Evolutionary conservation across 805 yeast species (phyloP).

Genomic region (Candida nanaspora): DNA sequence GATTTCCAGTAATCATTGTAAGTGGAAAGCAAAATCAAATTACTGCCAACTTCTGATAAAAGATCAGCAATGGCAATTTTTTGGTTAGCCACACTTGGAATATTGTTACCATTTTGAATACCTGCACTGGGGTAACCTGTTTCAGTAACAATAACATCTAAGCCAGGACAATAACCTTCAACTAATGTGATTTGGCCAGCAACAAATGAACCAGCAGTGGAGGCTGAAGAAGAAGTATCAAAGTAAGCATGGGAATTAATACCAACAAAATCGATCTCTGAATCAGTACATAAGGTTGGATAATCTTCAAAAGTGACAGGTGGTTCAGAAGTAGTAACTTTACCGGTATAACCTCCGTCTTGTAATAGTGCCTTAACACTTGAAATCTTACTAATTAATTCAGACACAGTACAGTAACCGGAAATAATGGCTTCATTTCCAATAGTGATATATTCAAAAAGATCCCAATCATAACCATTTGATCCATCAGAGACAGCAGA

Average conservation of each 20-base stretch:
- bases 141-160: conserved; percentile 62
- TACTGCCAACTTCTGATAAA: conserved; percentile 47
- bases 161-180: conserved; percentile 45
- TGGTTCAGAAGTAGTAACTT: conserved; percentile 82
- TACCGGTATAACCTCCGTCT: conserved; percentile 70
- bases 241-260: conserved; percentile 86
- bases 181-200: conserved; percentile 53
- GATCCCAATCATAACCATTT: conserved; percentile 55
- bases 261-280: conserved; percentile 77
- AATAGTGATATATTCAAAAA: conserved; percentile 70
- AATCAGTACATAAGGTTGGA: conserved; percentile 61
- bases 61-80: conserved; percentile 58
- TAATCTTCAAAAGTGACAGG: conserved; percentile 62
- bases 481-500: conserved; percentile 26
- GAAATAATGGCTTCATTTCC: conserved; percentile 84
- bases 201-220: conserved; percentile 64
- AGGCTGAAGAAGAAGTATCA: conserved; percentile 54
- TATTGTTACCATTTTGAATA: conserved; percentile 59
- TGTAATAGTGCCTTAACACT: conserved; percentile 52
- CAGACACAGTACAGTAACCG: conserved; percentile 51
- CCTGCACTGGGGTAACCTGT: conserved; percentile 88
- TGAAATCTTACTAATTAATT: conserved; percentile 58
- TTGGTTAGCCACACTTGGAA: conserved; percentile 70
- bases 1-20: conserved; percentile 81
- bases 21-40: conserved; percentile 70